These are phyloP conservation scores for Lecanoromycetidae sp. DNA, from an alignment of 2,329 filamentous ascomycete species.

Conservation along the genomic window DNA sequence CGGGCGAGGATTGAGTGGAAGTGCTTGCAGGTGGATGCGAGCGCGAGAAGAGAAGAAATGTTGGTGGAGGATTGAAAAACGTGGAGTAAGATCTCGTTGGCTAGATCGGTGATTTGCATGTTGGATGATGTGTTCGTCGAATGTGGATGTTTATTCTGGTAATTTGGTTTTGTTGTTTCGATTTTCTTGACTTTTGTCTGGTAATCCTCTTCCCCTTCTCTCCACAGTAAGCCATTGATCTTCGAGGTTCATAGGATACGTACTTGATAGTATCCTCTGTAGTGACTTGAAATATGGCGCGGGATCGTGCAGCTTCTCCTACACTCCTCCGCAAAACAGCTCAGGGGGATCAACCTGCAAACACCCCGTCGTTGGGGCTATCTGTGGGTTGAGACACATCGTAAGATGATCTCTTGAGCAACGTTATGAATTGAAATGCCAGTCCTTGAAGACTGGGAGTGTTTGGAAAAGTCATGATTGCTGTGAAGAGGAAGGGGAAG, in stretches of 20 bases:
- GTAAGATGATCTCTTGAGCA: conserved; percentile 16
- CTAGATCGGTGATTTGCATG: conserved; percentile 45
- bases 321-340: conserved; percentile 19
- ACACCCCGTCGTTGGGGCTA: conserved; percentile 46
- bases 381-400: conserved; percentile 22
- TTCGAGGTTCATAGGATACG: not conserved
- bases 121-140: conserved; percentile 9
- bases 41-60: conserved; percentile 41
- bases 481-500: not conserved
- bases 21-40: conserved; percentile 44
- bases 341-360: conserved; percentile 30
- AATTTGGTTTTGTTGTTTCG: not conserved
- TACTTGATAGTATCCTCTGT: conserved; percentile 3
- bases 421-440: not conserved
- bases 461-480: conserved; percentile 10
- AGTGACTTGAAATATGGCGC: not conserved
- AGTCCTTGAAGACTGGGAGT: conserved; percentile 10
- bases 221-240: not conserved
- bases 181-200: not conserved
- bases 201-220: not conserved
- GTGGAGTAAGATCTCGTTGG: conserved; percentile 47
- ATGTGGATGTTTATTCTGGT: conserved; percentile 4
- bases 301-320: conserved; percentile 4
- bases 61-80: conserved; percentile 43
- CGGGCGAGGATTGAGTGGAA: conserved; percentile 43